Evolutionary conservation across 2,329 filamentous ascomycete species (phyloP).

Genomic region (Talaromyces marneffei): DNA sequence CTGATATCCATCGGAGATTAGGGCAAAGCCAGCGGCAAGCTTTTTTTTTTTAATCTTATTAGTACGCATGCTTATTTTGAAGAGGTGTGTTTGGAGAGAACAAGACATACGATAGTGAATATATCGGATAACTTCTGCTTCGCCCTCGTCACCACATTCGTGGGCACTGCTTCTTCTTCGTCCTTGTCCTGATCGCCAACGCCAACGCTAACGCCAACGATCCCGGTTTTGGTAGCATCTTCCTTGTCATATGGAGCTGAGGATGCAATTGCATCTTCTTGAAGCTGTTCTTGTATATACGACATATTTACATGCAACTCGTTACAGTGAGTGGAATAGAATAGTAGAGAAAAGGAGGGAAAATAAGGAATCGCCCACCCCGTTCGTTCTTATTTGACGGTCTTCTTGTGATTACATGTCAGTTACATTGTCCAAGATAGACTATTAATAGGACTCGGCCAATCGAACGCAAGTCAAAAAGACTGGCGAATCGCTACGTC

Average conservation of each 20-base stretch:
- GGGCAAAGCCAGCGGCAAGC: constrained; percentile 26
- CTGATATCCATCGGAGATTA: constrained; percentile 29
- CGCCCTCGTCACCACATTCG: constrained; percentile 17
- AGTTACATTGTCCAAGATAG: too few species aligned
- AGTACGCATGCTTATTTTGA: background rate
- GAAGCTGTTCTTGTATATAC: background rate
- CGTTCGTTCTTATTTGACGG: too few species aligned
- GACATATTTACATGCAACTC: background rate
- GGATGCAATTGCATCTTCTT: background rate
- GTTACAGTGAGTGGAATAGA: too few species aligned
- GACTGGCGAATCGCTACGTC: too few species aligned
- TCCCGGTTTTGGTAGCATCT: background rate
- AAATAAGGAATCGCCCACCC: too few species aligned
- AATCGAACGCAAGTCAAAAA: too few species aligned
- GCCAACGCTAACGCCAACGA: too few species aligned
- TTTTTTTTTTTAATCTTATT: too few species aligned
- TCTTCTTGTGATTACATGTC: too few species aligned
- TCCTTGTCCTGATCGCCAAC: background rate
- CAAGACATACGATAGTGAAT: constrained; percentile 27
- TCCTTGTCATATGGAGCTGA: background rate
- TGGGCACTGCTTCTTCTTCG: constrained; percentile 11
- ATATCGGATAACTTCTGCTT: constrained; percentile 24
- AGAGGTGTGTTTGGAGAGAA: background rate
- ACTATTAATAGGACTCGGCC: too few species aligned
- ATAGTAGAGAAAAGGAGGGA: too few species aligned